Base-by-base conservation (phyloP, 768 basidiomycete genomes). In the Pisolithus sp. region DNA sequence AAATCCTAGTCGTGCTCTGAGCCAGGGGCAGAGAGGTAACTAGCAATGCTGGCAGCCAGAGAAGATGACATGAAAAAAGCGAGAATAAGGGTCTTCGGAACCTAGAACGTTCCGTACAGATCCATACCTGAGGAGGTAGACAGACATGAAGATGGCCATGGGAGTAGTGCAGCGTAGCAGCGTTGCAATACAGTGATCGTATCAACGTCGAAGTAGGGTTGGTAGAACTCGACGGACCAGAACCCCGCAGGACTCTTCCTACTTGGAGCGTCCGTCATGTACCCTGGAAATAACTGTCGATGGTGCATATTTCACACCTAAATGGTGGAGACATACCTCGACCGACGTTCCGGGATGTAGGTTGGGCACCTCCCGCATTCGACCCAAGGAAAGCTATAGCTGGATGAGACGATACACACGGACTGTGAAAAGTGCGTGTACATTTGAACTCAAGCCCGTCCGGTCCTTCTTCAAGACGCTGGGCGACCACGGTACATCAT, bases 51-150 rank as follows among this genome's bases (percentile, higher is more conserved):
- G 15, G 90, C 83, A 7, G 86, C 90, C 37, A 98, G 84, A 31
- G 90, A 93, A 2, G 95, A 96, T 23, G 89, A 94, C 52, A 96
- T 81, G 74, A 94, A 97, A 53, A 97, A 82, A 0, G 86, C 78
- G 64, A 98, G 91, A 41, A 96, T 86, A 55, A 99, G 82, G 1
- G 95, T 98, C 1, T 93, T 95, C 36, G 96, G 79, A 0, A 94
- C 92, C 95, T 96, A 99, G 74, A 99, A 97, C 1, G 95, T 93
- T 0, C 94, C 94, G 64, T 89, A 87, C 38, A 90, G 79, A 64
- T 90, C 88, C 38, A 57, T 57, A 8, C 65, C 65, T 39, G 83
- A 76, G 40, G 85, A 86, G 49, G 75, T 78, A 5, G 82, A 73
- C 47, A 82, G 75, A 62, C 82, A 90, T 40, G 79, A 76, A 4